Evolutionary conservation across 1,284 basidiomycete species (phyloP).

Genomic region (Fomitopsis palustris): DNA sequence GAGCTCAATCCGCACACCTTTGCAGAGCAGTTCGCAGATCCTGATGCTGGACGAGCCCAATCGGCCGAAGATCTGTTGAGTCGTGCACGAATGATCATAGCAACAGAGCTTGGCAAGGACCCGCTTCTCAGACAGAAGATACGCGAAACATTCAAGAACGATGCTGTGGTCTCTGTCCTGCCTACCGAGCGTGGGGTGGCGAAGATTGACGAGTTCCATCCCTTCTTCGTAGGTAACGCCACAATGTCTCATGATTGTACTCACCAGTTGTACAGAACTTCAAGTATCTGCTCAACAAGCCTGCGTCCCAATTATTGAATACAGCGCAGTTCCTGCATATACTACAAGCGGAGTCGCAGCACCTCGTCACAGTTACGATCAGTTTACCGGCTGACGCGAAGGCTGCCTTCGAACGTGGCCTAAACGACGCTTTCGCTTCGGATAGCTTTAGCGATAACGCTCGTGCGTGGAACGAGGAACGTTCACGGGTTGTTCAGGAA

Average conservation of each 20-base stretch:
- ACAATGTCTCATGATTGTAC: background rate
- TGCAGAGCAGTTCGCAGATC: constrained; percentile 77
- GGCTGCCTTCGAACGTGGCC: constrained; percentile 62
- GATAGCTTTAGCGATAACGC: constrained; percentile 85
- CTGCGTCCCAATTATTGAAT: constrained; percentile 68
- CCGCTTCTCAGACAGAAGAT: constrained; percentile 84
- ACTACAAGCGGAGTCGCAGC: constrained; percentile 86
- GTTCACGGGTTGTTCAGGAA: constrained; percentile 76
- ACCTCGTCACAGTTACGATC: constrained; percentile 79
- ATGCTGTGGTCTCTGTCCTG: constrained; percentile 78
- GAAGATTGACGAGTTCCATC: constrained; percentile 89
- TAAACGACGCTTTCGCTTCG: constrained; percentile 84
- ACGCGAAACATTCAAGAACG: constrained; percentile 73
- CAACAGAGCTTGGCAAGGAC: constrained; percentile 92
- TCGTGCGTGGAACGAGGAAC: constrained; percentile 90
- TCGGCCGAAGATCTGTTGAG: constrained; percentile 63
- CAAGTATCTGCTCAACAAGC: constrained; percentile 91
- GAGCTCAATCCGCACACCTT: constrained; percentile 69
- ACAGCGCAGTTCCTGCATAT: constrained; percentile 88
- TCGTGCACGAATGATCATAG: constrained; percentile 81
- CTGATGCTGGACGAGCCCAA: constrained; percentile 54
- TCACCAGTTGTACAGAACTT: constrained; percentile 61
- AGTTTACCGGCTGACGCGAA: constrained; percentile 63
- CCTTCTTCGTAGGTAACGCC: constrained; percentile 74
- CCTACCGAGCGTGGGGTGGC: constrained; percentile 91